A percentile compares a stretch with the other conserved stretches of the same genome.
Evolutionary conservation across 2,329 filamentous ascomycete genomes (phyloP).

Genomic region (Penicillium sp.): DNA sequence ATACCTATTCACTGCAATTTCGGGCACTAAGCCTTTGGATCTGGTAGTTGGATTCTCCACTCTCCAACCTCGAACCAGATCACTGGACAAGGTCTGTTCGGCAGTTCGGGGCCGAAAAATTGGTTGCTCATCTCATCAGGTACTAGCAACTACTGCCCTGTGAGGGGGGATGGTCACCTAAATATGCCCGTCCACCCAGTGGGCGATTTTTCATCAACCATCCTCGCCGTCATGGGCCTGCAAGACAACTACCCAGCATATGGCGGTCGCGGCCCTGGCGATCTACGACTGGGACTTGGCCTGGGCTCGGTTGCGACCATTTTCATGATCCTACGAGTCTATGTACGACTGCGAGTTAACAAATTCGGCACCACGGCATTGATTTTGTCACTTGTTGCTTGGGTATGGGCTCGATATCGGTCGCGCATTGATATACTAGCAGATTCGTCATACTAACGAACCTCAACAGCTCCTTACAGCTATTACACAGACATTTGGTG

Average conservation of each 20-base stretch:
- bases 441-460: background rate
- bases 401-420: slow-evolving; percentile 13
- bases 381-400: slow-evolving; percentile 21
- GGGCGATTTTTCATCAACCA: background rate
- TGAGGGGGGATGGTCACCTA: background rate
- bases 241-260: slow-evolving; percentile 17
- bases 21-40: background rate
- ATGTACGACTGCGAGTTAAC: slow-evolving; percentile 23
- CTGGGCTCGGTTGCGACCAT: slow-evolving; percentile 20
- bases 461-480: slow-evolving; percentile 15
- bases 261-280: slow-evolving; percentile 22
- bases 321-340: slow-evolving; percentile 22
- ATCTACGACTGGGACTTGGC: slow-evolving; percentile 19
- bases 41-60: slow-evolving; percentile 2
- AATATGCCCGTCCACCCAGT: background rate
- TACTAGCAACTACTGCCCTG: background rate
- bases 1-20: background rate
- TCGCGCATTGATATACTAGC: background rate
- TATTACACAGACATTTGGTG: slow-evolving; percentile 18
- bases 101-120: background rate
- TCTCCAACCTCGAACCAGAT: slow-evolving; percentile 2
- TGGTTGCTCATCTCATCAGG: background rate
- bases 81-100: background rate
- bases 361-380: slow-evolving; percentile 24
- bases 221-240: slow-evolving; percentile 10